Conservation (phyloP, 1,139 yeast genomes). For the Pichia sp. region DNA sequence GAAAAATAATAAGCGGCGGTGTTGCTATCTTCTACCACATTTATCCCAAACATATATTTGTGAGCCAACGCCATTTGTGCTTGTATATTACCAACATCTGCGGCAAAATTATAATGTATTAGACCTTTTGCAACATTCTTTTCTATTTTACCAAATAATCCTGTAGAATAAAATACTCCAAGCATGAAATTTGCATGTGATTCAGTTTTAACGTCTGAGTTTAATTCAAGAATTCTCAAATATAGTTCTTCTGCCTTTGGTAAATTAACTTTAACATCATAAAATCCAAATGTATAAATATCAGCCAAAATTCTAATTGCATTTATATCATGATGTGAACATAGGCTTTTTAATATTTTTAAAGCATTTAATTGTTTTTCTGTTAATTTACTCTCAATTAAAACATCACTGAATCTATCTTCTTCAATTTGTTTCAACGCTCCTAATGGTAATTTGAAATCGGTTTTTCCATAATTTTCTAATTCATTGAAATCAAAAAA, state of each 20-base stretch:
- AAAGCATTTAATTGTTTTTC: conserved; percentile 15
- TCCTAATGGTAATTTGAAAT: conserved; percentile 11
- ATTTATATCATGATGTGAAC: conserved; percentile 11
- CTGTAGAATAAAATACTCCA: conserved; percentile 75
- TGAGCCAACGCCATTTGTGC: conserved; percentile 75
- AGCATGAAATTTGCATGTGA: conserved; percentile 73
- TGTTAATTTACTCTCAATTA: neutral
- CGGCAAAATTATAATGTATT: conserved; percentile 65
- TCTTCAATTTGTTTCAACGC: conserved; percentile 7
- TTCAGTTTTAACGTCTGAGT: conserved; percentile 29
- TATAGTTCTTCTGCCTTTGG: conserved; percentile 50
- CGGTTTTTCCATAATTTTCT: conserved; percentile 8
- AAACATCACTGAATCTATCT: conserved; percentile 6
- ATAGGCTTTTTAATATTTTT: conserved; percentile 17
- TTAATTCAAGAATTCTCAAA: conserved; percentile 34
- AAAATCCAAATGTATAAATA: conserved; percentile 54
- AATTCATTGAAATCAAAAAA: conserved; percentile 4
- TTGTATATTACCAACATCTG: conserved; percentile 57
- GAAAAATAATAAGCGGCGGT: conserved; percentile 58
- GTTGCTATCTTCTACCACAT: conserved; percentile 48
- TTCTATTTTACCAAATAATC: conserved; percentile 67
- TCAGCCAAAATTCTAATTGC: conserved; percentile 36
- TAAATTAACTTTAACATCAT: conserved; percentile 53
- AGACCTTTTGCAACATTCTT: conserved; percentile 61
- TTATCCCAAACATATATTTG: conserved; percentile 56